Percentiles rank a stretch among this genome's conserved stretches.
These are phyloP conservation scores for Rhododendron williamsianum DNA, from an alignment of 148 eudicot genomes.

Conservation along the genomic window DNA sequence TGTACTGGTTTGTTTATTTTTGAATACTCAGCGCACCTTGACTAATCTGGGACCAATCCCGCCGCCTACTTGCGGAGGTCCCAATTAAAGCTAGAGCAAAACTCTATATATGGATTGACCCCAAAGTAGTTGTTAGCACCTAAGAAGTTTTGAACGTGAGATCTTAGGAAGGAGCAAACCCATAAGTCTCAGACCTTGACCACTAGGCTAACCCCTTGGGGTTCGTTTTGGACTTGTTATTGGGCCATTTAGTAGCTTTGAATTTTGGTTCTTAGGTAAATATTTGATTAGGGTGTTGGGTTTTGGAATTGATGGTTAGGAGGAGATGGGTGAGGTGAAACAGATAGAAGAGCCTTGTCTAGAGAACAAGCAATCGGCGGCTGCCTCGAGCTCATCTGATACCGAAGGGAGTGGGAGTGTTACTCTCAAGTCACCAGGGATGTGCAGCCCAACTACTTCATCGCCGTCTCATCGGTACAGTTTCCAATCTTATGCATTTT, in stretches of 20 bases:
- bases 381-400: conserved; percentile 65
- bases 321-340: conserved; percentile 51
- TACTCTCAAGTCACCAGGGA: conserved; percentile 57
- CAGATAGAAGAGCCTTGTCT: conserved; percentile 47
- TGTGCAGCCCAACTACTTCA: conserved; percentile 53
- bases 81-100: neutral
- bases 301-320: conserved; percentile 17
- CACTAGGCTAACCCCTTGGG: no score
- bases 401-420: conserved; percentile 69
- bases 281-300: conserved; percentile 23
- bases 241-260: neutral
- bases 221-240: neutral
- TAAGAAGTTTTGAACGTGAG: neutral
- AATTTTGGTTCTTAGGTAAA: neutral
- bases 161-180: neutral
- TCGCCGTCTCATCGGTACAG: conserved; percentile 74
- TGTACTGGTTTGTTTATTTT: neutral
- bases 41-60: neutral
- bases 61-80: no score
- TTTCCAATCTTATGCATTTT: neutral
- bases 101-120: no score
- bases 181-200: neutral
- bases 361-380: conserved; percentile 74
- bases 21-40: neutral
- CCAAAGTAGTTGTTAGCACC: no score